Evolutionary conservation across 2,329 filamentous ascomycete genomes (phyloP), one percentile per base, ranked within the genome.

Genomic region (Neonectria sp.): DNA sequence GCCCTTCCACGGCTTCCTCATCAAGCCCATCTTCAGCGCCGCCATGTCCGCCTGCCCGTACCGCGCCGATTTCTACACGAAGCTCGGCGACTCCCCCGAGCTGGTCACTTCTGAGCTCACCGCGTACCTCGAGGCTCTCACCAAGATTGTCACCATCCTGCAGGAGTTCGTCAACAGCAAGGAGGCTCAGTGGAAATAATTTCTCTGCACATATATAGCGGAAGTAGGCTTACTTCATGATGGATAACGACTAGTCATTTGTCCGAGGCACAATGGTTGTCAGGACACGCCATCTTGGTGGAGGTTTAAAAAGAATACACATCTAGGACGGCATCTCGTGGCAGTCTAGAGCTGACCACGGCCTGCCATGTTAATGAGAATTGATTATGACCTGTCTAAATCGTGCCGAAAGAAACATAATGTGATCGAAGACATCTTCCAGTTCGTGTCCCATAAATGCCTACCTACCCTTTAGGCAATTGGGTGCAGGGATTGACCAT

Each of bases 11-110:
- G 90, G 88, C 79, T 95, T 97, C 82, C 76, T 98, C 70, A 85
- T 98, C 76, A 97, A 97, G 88, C 94, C 94, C 68, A 88, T 98
- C 79, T 98, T 98, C 88, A 93, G 88, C 75, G 92, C 95, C 69
- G 95, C 95, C 80, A 97, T 99, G 95, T 89, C 90, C 75, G 95
- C 95, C 21, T 95, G 93, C 73, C 96, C 96, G 2, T 97, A 98
- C 87, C 90, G 95, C 74, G 94, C 93, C 80, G 93, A 95, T 82
- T 98, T 99, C 80, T 98, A 98, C 81, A 83, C 83, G 72, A 97
- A 98, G 89, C 86, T 99, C 49, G 95, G 93, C 43, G 84, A 86
- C 24, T 89, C 93, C 77, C 82, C 88, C 45, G 82, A 79, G 33
- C 89, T 91, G 81, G 91, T 96, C 55, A 75, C 86, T 52, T 78